Conservation (phyloP, 2,329 filamentous ascomycete genomes). For the Cladosporium sp. region DNA sequence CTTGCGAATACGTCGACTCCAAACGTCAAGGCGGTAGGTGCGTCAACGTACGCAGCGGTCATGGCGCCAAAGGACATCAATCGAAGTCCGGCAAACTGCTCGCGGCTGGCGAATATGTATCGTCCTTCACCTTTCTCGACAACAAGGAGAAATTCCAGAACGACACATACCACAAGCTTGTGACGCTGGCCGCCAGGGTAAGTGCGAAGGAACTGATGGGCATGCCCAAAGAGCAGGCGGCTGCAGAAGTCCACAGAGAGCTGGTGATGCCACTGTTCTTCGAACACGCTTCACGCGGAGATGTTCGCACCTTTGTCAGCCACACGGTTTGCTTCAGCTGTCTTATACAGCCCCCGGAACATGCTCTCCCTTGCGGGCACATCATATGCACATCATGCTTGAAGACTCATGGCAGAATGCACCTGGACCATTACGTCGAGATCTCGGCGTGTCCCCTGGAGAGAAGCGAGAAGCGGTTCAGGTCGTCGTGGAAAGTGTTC, state of each 20-base stretch:
- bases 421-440: not conserved
- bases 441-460: slow-evolving; percentile 26
- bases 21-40: slow-evolving; percentile 24
- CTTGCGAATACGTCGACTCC: slow-evolving; percentile 33
- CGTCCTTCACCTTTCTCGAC: slow-evolving; percentile 26
- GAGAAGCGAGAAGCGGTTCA: slow-evolving; percentile 1
- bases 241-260: slow-evolving; percentile 16
- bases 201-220: slow-evolving; percentile 3
- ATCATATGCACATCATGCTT: slow-evolving; percentile 39
- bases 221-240: slow-evolving; percentile 12
- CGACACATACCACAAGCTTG: slow-evolving; percentile 20
- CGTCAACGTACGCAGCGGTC: slow-evolving; percentile 35
- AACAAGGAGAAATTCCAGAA: slow-evolving; percentile 25
- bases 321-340: slow-evolving; percentile 44
- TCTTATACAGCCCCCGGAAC: slow-evolving; percentile 37
- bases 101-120: slow-evolving; percentile 32
- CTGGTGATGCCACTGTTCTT: slow-evolving; percentile 25
- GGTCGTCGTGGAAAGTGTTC: slow-evolving; percentile 14
- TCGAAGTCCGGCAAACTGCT: slow-evolving; percentile 34
- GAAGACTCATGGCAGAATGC: slow-evolving; percentile 19
- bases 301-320: not conserved
- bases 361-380: slow-evolving; percentile 41
- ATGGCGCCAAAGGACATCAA: slow-evolving; percentile 34
- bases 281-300: slow-evolving; percentile 6
- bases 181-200: not conserved